These are phyloP conservation scores for Amanita rimosa DNA, from an alignment of 768 basidiomycete genomes.

Conservation along the genomic window DNA sequence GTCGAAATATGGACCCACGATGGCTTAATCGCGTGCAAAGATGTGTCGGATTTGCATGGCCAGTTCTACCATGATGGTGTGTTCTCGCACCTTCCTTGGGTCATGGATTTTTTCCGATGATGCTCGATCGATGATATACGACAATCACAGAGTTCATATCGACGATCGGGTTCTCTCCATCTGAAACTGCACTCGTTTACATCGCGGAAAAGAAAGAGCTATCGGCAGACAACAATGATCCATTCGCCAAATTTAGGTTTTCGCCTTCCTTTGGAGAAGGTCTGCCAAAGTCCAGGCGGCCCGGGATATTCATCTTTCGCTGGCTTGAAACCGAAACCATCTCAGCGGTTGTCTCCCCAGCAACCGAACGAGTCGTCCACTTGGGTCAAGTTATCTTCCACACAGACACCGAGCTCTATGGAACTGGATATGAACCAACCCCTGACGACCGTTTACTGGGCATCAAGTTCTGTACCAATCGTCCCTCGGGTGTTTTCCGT, in stretches of 20 bases:
- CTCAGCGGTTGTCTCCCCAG: constrained; percentile 6
- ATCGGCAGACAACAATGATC: constrained; percentile 17
- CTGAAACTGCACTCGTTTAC: constrained; percentile 44
- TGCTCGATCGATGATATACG: not conserved
- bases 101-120: not conserved
- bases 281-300: constrained; percentile 37
- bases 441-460: constrained; percentile 49
- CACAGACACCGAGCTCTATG: constrained; percentile 28
- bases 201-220: constrained; percentile 42
- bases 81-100: not conserved
- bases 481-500: constrained; percentile 46
- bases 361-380: constrained; percentile 17
- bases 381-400: constrained; percentile 51
- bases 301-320: constrained; percentile 41
- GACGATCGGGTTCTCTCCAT: constrained; percentile 41
- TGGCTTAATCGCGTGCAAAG: constrained; percentile 31
- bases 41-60: constrained; percentile 48
- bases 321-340: constrained; percentile 21
- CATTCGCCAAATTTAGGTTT: constrained; percentile 39
- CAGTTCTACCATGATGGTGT: constrained; percentile 46
- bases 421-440: constrained; percentile 52
- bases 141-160: constrained; percentile 33
- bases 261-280: constrained; percentile 55
- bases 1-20: constrained; percentile 50
- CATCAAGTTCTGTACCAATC: constrained; percentile 47